Conservation (phyloP, 345 rosid species). For the Bruguiera parviflora region DNA sequence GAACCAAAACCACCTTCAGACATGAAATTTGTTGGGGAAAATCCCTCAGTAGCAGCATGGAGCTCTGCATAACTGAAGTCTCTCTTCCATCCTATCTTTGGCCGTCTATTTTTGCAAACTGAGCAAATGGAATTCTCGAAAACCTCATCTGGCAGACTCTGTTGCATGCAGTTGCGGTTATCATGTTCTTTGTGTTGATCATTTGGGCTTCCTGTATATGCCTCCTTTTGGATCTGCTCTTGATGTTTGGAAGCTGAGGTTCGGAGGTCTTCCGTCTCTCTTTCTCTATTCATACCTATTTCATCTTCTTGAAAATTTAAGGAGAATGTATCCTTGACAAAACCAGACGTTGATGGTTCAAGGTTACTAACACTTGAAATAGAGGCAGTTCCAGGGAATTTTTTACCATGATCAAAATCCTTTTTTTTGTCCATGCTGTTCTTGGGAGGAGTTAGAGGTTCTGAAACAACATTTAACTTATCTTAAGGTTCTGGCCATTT, state of each 20-base stretch:
- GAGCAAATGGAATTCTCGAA: constrained; percentile 46
- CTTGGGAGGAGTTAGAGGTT: constrained; percentile 6
- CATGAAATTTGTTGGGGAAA: constrained; percentile 38
- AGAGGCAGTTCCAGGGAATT: constrained; percentile 1
- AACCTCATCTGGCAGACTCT: constrained; percentile 19
- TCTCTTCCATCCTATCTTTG: constrained; percentile 47
- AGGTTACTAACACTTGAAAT: too few species aligned
- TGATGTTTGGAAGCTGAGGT: constrained; percentile 12
- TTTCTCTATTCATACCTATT: constrained; percentile 19
- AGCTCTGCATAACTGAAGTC: constrained; percentile 57
- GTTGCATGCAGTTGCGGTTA: constrained; percentile 26
- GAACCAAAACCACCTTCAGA: constrained; percentile 72
- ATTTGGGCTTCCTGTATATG: constrained; percentile 19
- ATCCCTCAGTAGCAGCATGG: constrained; percentile 53
- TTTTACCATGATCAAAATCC: constrained; percentile 17
- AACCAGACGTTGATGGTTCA: too few species aligned
- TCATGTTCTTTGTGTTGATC: constrained; percentile 19
- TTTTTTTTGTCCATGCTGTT: constrained; percentile 20
- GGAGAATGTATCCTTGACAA: background rate
- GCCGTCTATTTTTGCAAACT: constrained; percentile 49
- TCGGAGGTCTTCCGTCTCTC: constrained; percentile 25
- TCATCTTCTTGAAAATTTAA: constrained; percentile 24
- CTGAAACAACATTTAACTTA: constrained; percentile 25
- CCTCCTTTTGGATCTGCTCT: constrained; percentile 14
- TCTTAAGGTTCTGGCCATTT: background rate